A percentile compares a stretch with the other conserved stretches of the same genome.
phyloP scores from a whole-genome alignment of 352 stramenopile genomes.

The Peronosclerospora sorghi region DNA sequence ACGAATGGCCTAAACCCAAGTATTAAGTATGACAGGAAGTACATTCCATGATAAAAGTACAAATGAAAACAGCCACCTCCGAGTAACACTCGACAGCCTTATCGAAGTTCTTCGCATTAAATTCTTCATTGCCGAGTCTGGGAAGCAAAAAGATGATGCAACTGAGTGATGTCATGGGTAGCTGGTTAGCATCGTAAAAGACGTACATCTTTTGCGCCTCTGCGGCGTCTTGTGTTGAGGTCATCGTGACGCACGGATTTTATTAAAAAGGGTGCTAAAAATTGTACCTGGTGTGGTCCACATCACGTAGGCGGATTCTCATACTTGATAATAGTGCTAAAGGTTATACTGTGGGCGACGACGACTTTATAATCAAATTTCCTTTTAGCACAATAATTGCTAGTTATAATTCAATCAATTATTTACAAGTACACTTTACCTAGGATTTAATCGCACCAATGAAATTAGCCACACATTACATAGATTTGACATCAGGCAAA shows the following conservation, averaged over 20 bases:
- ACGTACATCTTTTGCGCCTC: constrained; percentile 61
- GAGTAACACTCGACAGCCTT: constrained; percentile 72
- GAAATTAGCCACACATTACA: too few relatives aligned
- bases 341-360: too few relatives aligned
- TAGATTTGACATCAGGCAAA: too few relatives aligned
- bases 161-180: neutral
- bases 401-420: too few relatives aligned
- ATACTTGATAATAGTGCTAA: too few relatives aligned
- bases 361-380: too few relatives aligned
- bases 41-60: neutral
- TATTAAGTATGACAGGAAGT: neutral
- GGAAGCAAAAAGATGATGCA: neutral
- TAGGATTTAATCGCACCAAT: too few relatives aligned
- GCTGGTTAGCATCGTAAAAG: neutral
- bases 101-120: constrained; percentile 79
- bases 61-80: constrained; percentile 24
- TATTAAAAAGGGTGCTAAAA: too few relatives aligned
- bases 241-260: constrained; percentile 19
- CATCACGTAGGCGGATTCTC: too few relatives aligned
- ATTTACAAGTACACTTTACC: too few relatives aligned
- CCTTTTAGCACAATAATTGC: too few relatives aligned
- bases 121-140: constrained; percentile 70
- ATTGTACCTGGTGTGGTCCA: too few relatives aligned
- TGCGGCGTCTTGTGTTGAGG: constrained; percentile 30
- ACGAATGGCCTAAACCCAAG: constrained; percentile 48